Base-by-base conservation (phyloP, 176 grass and related monocot species). In the Oryza coarctata region DNA sequence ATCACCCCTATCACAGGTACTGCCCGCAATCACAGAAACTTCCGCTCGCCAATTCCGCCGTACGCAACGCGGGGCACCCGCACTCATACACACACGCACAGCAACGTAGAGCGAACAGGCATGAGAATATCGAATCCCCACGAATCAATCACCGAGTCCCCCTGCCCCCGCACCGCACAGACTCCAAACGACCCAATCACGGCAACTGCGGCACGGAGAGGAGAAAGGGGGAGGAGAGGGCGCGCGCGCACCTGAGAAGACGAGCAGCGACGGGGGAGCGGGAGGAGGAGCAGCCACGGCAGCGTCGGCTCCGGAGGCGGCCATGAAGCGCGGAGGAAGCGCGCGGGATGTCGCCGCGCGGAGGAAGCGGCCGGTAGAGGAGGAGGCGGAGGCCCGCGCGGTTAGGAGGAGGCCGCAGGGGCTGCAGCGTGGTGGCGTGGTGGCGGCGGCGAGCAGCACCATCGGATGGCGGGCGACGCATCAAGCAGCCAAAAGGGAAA, bases 241-340 rank as follows among this genome's bases (percentile, higher is more conserved):
- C 8, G 34, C n/a, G n/a, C n/a, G 26, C 13, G 47, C 61, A 98
- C 92, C 95, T 83, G 95, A 94, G 81, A 94, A 98, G 27, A 98
- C 92, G 62, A 98, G 95, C 66, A 94, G 83, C 35, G 95, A 98
- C 80, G 91, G 86, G 38, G 88, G 39, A 68, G 50, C 87, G 33
- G 78, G 82, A 43, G 78, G 13, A 23, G 9, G 49, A 33, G 15
- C 45, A 0, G 45, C 32, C 10, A 4, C 69, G 17, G 34, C 23
- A 33, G 39, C 40, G 1, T 27, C 65, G 23, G 26, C 45, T 30
- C 49, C 70, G 49, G n/a, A 11, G 45, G 79, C 74, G 58, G 88
- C 78, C 84, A 87, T 86, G 84, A 68, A 58, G 32, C 44, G 33
- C 31, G 40, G 67, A 35, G 40, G 67, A 35, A 68, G 50, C 25